Conservation (phyloP, 352 stramenopile genomes). For the Globisporangium spiculum region DNA sequence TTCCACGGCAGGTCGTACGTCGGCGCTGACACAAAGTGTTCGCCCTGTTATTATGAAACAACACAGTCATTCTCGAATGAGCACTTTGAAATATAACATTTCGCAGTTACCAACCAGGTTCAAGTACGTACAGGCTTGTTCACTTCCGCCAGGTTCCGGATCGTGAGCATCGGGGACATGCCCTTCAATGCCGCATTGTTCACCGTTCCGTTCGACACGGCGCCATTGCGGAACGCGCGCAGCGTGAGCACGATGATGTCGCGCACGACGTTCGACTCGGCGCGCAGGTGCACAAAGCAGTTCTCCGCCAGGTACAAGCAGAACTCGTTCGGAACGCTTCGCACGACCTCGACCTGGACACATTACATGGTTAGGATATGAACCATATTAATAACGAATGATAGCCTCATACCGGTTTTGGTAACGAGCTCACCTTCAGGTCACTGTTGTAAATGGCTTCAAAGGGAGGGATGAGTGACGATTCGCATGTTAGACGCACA, state of each 20-base stretch:
- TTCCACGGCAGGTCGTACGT: conserved; percentile 67
- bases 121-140: conserved; percentile 30
- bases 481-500: conserved; percentile 77
- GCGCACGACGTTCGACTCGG: conserved; percentile 66
- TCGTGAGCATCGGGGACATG: conserved; percentile 64
- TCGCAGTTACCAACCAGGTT: neutral
- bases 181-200: conserved; percentile 44
- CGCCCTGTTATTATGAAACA: conserved; percentile 14
- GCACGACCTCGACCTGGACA: conserved; percentile 48
- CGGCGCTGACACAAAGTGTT: conserved; percentile 19
- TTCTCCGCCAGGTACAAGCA: conserved; percentile 53
- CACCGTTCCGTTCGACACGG: conserved; percentile 44
- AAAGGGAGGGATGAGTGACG: conserved; percentile 73
- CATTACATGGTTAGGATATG: neutral
- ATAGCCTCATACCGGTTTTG: too few relatives aligned
- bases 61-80: neutral
- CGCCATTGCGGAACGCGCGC: conserved; percentile 65
- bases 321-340: conserved; percentile 59
- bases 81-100: neutral
- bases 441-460: conserved; percentile 72
- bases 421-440: conserved; percentile 43
- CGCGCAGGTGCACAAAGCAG: conserved; percentile 65
- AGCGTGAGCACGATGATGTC: conserved; percentile 85
- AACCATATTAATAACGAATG: neutral
- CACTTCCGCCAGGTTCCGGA: conserved; percentile 52